Base-by-base conservation (phyloP, 768 basidiomycete genomes). In the Mycena epipterygia region DNA sequence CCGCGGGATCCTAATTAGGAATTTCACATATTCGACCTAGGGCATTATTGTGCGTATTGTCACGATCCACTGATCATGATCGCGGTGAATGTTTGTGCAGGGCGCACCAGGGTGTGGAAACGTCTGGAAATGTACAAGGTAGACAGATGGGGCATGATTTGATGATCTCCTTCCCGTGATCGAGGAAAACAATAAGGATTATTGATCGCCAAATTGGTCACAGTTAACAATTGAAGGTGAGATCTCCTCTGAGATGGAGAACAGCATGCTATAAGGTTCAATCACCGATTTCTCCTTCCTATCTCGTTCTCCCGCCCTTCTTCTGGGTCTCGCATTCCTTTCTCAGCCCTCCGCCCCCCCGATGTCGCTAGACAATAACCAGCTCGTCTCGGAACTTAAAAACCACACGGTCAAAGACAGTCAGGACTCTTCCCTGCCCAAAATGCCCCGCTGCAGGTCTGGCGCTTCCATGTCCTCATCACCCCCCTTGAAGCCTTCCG, bases 401-500 rank as follows among this genome's bases (percentile, higher is more conserved):
- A 73, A 30, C 44, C 58, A 21, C 56, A 48, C 57, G 3, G 30
- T 60, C 41, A 21, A 9, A 5, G 55, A 72, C 14, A 33, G 60
- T 64, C 57, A 46, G 56, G 27, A 52, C 35, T 57, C 65, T 67
- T 67, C 56, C 66, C 60, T 48, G 55, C 61, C 65, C 65, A 73
- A 73, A 70, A 73, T 70, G 72, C 72, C 72, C 68, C 68, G 72
- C 71, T 62, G 53, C 68, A 63, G 67, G 64, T 70, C 72, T 70
- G 72, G 68, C 64, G 59, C 41, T 30, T 71, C 68, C 37, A 21
- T 56, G 59, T 72, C 72, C 0, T 42, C 44, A 11, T 73, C 72
- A 19, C 68, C 68, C 25, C 68, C 68, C 33, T 49, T 70, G 39
- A 73, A 73, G 32, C 53, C 72, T 16, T 73, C 72, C 39, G 57